Evolutionary conservation across 495 filamentous ascomycete genomes (phyloP), one percentile per base, ranked within the genome.

Genomic region (Geoglossum glabrum): DNA sequence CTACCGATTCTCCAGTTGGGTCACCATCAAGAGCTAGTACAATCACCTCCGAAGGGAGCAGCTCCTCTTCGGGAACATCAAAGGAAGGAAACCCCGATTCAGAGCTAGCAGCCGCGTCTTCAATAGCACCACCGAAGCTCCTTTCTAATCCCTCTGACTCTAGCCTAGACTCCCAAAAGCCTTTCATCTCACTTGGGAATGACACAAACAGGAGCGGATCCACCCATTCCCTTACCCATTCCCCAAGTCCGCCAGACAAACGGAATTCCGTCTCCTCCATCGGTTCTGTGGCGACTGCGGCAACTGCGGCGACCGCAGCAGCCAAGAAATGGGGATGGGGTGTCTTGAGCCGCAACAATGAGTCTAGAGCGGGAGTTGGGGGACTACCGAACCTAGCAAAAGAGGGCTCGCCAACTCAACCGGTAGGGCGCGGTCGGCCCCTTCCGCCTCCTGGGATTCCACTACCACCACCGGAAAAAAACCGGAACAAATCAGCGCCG

Each of bases 301-400:
- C 36, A 7, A 40, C 13, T 15, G 13, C 81, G 47, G 86, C 82
- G 3, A 85, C 87, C 17, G 82, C 84, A 5, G 82, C 79, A n/a
- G 63, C 88, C 1, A 90, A 84, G 66, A 87, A 85, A 68, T 96
- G 89, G 90, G 79, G 85, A 19, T 77, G 79, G 72, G 83, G 78
- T 62, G 79, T 86, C 4, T 75, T 90, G 54, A 79, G 79, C 54
- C 77, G 81, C 40, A 74, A 78, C 10, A 56, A 30, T 17, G 71
- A 74, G 0, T 54, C 62, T 25, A 54, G 33, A 25, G 9, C 17
- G 6, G 4, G 36, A 17, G 10, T 17, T 28, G 40, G 27, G 1
- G 30, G 46, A 11, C 13, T 17, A n/a, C 27, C 13, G 5, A 40
- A 54, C 17, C n/a, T 19, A 13, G 72, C 70, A 64, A 68, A 66